Base-by-base conservation (phyloP, 2,329 filamentous ascomycete genomes). In the Xylaria arbuscula region DNA sequence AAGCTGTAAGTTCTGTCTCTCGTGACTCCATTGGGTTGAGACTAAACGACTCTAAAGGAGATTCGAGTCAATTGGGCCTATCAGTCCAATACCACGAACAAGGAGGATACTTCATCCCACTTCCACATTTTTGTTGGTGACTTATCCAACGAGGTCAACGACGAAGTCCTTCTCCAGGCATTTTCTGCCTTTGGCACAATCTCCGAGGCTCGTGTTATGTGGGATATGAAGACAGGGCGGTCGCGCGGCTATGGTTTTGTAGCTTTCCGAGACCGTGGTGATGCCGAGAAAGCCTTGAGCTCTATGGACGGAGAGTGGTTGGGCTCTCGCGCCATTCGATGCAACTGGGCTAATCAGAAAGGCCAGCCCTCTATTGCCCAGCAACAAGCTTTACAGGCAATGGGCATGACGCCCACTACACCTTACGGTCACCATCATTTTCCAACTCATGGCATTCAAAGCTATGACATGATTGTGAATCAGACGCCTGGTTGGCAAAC, bases 341-440 rank as follows among this genome's bases (percentile, higher is more conserved):
- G 95, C 88, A 99, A 99, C 86, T 99, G 96, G 96, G 96, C 96
- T 69, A 99, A 99, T 84, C 96, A 99, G 80, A 99, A 99, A 86
- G 96, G 96, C n/a, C 96, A 99, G 79, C 96, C 96, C 65, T 98
- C 96, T 1, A 98, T 98, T 81, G 94, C 94, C 57, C 95, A 99
- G 83, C 96, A 98, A 83, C 93, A 97, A 82, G 93, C 94, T 45
- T 96, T 99, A 93, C 92, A 92, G 70, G 92, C 94, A 67, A 97
- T 98, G 93, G 96, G 96, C 79, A 94, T 99, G 92, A 97, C 95
- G 32, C 96, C 96, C 5, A 97, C 95, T 36, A 98, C 94, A 55
- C 94, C 95, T 13, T 99, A 94, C 77, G 96, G 95, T 40, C 94
- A 97, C 79, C 96, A 99, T 80, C 95, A 98, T 79, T 99, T 98